Percentiles rank a stretch among this genome's conserved stretches.
These are phyloP conservation scores for Dothideomycetidae sp. DNA, from an alignment of 2,329 filamentous ascomycete genomes.

Conservation along the genomic window DNA sequence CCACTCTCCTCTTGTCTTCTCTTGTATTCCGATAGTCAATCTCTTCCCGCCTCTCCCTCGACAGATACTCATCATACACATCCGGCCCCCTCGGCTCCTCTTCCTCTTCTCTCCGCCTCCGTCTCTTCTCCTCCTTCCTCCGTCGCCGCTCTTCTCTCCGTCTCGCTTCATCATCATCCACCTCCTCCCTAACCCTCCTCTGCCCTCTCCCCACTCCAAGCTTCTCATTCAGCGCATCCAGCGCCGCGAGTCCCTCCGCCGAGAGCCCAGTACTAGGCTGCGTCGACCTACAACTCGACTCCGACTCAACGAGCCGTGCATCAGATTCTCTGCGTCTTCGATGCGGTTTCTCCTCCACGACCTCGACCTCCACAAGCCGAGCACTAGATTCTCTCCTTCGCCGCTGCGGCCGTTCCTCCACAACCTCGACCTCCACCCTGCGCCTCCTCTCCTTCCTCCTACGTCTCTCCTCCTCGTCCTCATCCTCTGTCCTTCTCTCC, in stretches of 20 bases:
- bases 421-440: slow-evolving; percentile 18
- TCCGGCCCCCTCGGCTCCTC: slow-evolving; percentile 24
- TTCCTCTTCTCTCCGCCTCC: slow-evolving; percentile 24
- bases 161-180: slow-evolving; percentile 8
- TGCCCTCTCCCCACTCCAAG: slow-evolving; percentile 7
- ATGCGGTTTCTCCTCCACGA: slow-evolving; percentile 16
- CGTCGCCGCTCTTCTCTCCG: slow-evolving; percentile 8
- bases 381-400: slow-evolving; percentile 23
- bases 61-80: slow-evolving; percentile 11
- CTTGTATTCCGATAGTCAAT: slow-evolving; percentile 8
- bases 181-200: slow-evolving; percentile 6
- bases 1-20: slow-evolving; percentile 26
- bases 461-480: slow-evolving; percentile 11
- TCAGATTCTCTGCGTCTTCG: slow-evolving; percentile 11
- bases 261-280: slow-evolving; percentile 27
- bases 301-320: slow-evolving; percentile 3
- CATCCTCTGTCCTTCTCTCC: slow-evolving; percentile 21
- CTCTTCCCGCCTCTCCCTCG: slow-evolving; percentile 9
- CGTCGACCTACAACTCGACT: neutral
- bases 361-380: slow-evolving; percentile 13
- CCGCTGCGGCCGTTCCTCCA: slow-evolving; percentile 25
- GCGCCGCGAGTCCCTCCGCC: slow-evolving; percentile 48
- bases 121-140: slow-evolving; percentile 8
- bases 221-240: slow-evolving; percentile 35
- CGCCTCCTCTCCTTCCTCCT: slow-evolving; percentile 17